These are phyloP conservation scores for Nothophytophthora sp. DNA, from an alignment of 352 stramenopile genomes.

Conservation along the genomic window DNA sequence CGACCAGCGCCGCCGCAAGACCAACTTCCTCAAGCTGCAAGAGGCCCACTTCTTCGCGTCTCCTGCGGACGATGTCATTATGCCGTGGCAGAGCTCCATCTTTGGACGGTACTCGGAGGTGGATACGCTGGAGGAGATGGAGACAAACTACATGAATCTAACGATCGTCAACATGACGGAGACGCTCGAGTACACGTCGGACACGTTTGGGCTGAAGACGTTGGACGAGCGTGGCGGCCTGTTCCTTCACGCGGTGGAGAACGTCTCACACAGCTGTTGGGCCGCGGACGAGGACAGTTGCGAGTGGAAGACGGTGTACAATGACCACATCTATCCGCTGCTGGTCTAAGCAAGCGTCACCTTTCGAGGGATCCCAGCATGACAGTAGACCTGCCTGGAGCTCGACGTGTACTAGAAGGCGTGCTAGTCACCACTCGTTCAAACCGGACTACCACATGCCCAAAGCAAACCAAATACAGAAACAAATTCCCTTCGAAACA, in stretches of 20 bases:
- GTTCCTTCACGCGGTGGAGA: constrained; percentile 20
- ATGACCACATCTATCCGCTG: constrained; percentile 36
- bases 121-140: constrained; percentile 27
- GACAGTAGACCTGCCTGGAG: no score
- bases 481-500: no score
- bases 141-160: constrained; percentile 32
- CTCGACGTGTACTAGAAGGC: no score
- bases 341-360: constrained; percentile 14
- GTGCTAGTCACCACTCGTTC: no score
- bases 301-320: constrained; percentile 38
- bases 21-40: constrained; percentile 40
- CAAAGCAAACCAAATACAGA: no score
- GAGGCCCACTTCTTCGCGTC: constrained; percentile 46
- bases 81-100: constrained; percentile 43
- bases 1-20: constrained; percentile 31
- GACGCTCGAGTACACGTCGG: constrained; percentile 29
- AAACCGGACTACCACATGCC: no score
- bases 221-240: constrained; percentile 33
- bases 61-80: constrained; percentile 32
- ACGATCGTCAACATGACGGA: constrained; percentile 29
- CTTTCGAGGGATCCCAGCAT: not conserved
- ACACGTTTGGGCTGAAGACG: constrained; percentile 40
- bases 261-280: constrained; percentile 40
- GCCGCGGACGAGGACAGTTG: constrained; percentile 26
- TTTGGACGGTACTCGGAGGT: constrained; percentile 45